phyloP scores from a whole-genome alignment of 225 moss, liverwort and hornwort species.

The Asterella californica region DNA sequence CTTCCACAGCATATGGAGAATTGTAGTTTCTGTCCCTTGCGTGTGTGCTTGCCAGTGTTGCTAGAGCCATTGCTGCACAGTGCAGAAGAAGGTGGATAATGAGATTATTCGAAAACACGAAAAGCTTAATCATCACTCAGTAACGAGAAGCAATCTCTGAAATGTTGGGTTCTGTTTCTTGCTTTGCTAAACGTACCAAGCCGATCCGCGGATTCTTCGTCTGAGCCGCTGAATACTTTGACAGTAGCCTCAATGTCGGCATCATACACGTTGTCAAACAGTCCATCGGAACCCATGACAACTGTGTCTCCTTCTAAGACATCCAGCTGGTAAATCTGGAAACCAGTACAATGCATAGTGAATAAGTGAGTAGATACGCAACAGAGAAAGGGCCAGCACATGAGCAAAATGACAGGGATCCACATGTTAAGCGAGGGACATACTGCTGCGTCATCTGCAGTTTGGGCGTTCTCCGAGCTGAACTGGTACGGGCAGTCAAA shows the following conservation, averaged over 20 bases:
- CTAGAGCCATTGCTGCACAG: conserved; percentile 69
- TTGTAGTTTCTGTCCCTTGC: conserved; percentile 65
- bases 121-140: background rate
- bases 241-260: conserved; percentile 69
- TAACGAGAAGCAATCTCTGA: background rate
- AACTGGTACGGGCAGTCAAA: conserved; percentile 99
- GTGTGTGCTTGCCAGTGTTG: conserved; percentile 74
- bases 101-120: background rate
- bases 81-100: background rate
- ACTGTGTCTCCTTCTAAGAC: conserved; percentile 81
- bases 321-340: conserved; percentile 68
- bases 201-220: conserved; percentile 57
- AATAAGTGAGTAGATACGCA: background rate
- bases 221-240: conserved; percentile 50
- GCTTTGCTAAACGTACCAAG: conserved; percentile 47
- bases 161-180: background rate
- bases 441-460: conserved; percentile 87
- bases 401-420: background rate
- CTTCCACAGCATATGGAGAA: conserved; percentile 84
- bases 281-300: conserved; percentile 96
- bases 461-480: conserved; percentile 90
- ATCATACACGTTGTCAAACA: conserved; percentile 91
- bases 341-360: background rate
- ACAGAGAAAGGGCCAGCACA: background rate
- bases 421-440: background rate